Evolutionary conservation across 2,329 filamentous ascomycete genomes (phyloP), one percentile per base, ranked within the genome.

Genomic region (Verticillium nubilum): DNA sequence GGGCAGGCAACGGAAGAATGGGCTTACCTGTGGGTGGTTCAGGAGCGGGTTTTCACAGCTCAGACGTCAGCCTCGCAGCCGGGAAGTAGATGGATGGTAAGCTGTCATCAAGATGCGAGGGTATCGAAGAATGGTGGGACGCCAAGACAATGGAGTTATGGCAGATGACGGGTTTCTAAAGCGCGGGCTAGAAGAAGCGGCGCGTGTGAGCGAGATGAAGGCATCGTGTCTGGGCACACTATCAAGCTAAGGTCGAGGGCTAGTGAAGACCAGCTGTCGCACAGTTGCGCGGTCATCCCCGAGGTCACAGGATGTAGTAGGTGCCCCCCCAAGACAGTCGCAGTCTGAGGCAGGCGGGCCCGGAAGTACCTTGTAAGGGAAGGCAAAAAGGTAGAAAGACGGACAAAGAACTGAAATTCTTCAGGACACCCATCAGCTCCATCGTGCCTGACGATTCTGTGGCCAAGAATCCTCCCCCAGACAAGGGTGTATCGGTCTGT

Each of bases 401-500:
- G n/a, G 19, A 19, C 42, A 23, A 19, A 13, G 10, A 25, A 19
- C 9, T 19, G 4, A 25, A 19, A 26, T 37, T 37, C 35, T 37
- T 37, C 35, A 19, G n/a, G 42, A 50, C 42, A n/a, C 42, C 42
- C 42, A n/a, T 19, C 42, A 12, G 42, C 42, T 50, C 42, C 42
- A 50, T 50, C 42, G 42, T 50, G 25, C 19, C 42, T 50, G 42
- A 50, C 42, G 42, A 50, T 50, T 50, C 42, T 50, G 42, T 19
- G 42, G 42, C 42, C 42, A 50, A 50, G 42, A 50, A 19, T 10
- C 42, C 19, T 19, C 19, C 42, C 42, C 42, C 42, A 50, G 42
- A 50, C 42, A 63, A 60, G 66, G 64, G 59, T 62, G 58, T 61
- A 58, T 64, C 59, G 62, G 68, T 67, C 73, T 78, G 75, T 69